These are phyloP conservation scores for Dillenia suffruticosa DNA, from an alignment of 164 flowering plant species.

Conservation along the genomic window DNA sequence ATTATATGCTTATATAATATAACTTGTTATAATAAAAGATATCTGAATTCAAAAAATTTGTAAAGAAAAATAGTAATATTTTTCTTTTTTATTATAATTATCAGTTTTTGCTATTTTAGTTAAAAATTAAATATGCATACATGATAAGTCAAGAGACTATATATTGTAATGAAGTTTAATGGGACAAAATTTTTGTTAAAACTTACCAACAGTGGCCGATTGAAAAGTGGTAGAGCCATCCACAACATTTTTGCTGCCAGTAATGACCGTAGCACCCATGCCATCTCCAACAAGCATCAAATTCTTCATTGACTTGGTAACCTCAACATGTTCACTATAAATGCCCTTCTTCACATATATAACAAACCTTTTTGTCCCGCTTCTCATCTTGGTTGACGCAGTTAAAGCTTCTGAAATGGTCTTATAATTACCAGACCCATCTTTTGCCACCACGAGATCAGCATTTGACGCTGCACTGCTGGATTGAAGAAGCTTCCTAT, in stretches of 20 bases:
- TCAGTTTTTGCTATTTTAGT: no score
- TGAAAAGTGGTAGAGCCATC: constrained; percentile 64
- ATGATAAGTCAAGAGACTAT: no score
- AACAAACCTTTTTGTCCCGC: constrained; percentile 29
- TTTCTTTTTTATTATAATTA: no score
- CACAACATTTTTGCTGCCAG: constrained; percentile 31
- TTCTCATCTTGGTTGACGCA: constrained; percentile 22
- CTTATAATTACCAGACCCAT: constrained; percentile 56
- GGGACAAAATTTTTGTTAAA: no score
- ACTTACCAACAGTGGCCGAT: constrained; percentile 68
- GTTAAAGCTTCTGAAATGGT: constrained; percentile 55
- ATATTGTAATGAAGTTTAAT: no score
- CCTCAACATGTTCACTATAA: constrained; percentile 50
- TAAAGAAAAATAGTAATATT: no score
- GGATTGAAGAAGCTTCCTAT: constrained; percentile 39
- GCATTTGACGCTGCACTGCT: constrained; percentile 14
- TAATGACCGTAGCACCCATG: constrained; percentile 48
- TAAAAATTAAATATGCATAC: no score
- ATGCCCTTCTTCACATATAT: constrained; percentile 54
- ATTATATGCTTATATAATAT: no score
- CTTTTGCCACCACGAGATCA: constrained; percentile 58
- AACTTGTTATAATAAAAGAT: no score
- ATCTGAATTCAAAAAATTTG: no score
- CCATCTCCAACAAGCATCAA: constrained; percentile 72
- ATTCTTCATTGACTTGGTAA: constrained; percentile 29